phyloP scores from a whole-genome alignment of 31 red algal species.

The Asparagopsis taxiformis region DNA sequence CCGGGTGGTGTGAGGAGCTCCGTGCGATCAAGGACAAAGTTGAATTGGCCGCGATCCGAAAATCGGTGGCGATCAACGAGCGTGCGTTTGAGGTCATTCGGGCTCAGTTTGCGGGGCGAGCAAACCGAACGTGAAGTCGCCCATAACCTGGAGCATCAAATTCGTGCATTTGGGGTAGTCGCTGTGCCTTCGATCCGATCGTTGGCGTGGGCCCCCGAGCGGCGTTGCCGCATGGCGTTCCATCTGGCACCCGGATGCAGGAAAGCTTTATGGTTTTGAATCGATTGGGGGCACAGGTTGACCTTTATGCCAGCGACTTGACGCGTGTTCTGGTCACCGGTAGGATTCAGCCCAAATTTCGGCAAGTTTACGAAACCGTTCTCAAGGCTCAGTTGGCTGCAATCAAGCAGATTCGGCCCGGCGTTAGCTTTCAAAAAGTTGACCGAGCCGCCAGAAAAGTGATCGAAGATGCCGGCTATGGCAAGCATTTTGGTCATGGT shows the following conservation, averaged over 20 bases:
- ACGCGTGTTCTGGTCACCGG: slow-evolving; percentile 6
- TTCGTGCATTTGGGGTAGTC: background rate
- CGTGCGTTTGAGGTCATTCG: too few relatives aligned
- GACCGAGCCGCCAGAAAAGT: slow-evolving; percentile 4
- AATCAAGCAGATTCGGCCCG: slow-evolving; percentile 1
- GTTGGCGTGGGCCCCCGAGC: slow-evolving; percentile 1
- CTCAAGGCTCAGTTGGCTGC: slow-evolving; percentile 5
- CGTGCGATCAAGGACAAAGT: too few relatives aligned
- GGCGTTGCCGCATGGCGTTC: background rate
- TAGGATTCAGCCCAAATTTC: background rate
- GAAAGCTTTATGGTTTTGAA: slow-evolving; percentile 2
- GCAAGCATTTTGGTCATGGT: slow-evolving; percentile 10
- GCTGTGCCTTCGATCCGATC: slow-evolving; percentile 9
- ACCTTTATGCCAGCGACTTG: slow-evolving; percentile 11
- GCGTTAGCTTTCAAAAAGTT: background rate
- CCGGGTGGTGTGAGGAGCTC: too few relatives aligned
- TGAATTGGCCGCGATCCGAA: too few relatives aligned
- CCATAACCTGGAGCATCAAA: slow-evolving; percentile 5
- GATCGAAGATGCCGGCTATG: slow-evolving; percentile 3
- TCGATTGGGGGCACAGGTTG: background rate
- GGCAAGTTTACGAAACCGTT: background rate
- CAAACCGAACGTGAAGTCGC: slow-evolving; percentile 5
- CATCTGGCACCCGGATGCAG: background rate
- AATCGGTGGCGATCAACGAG: too few relatives aligned
- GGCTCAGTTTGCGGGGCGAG: too few relatives aligned